phyloP scores from a whole-genome alignment of 2,329 filamentous ascomycete genomes.

The Cladophialophora immunda region DNA sequence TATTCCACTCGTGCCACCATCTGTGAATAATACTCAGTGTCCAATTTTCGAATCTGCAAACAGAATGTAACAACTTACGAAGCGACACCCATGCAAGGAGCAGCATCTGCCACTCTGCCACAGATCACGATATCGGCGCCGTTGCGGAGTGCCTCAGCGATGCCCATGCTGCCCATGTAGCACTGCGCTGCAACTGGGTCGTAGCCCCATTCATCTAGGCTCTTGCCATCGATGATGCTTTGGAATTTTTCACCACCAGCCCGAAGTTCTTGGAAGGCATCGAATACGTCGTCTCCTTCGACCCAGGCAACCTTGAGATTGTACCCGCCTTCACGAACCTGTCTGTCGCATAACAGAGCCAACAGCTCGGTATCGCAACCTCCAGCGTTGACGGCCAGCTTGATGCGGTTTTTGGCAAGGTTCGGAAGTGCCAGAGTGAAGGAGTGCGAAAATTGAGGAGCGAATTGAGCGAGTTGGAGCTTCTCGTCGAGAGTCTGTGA shows the following conservation, averaged over 20 bases:
- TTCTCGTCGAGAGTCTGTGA: constrained; percentile 33
- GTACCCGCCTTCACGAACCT: constrained; percentile 44
- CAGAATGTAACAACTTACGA: constrained; percentile 12
- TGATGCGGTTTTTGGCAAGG: constrained; percentile 48
- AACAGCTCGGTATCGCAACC: constrained; percentile 48
- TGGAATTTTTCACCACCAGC: constrained; percentile 45
- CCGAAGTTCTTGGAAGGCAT: constrained; percentile 42
- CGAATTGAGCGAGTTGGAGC: no score
- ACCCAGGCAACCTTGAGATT: constrained; percentile 50
- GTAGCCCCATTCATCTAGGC: constrained; percentile 3
- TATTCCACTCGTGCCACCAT: constrained; percentile 36
- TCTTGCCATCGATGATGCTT: constrained; percentile 9
- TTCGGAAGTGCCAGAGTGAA: constrained; percentile 50
- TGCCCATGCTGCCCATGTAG: constrained; percentile 61
- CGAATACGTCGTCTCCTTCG: constrained; percentile 51
- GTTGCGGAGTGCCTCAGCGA: constrained; percentile 41
- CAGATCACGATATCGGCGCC: constrained; percentile 46
- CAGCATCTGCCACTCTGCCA: constrained; percentile 45
- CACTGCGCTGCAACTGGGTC: constrained; percentile 40
- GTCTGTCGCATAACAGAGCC: constrained; percentile 36
- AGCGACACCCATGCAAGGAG: constrained; percentile 39
- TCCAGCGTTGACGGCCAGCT: constrained; percentile 53
- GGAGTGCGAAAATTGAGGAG: no score
- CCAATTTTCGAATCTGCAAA: no score
- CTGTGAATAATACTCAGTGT: no score